phyloP scores from a whole-genome alignment of 352 stramenopile genomes.

The Pythium dissimile region DNA sequence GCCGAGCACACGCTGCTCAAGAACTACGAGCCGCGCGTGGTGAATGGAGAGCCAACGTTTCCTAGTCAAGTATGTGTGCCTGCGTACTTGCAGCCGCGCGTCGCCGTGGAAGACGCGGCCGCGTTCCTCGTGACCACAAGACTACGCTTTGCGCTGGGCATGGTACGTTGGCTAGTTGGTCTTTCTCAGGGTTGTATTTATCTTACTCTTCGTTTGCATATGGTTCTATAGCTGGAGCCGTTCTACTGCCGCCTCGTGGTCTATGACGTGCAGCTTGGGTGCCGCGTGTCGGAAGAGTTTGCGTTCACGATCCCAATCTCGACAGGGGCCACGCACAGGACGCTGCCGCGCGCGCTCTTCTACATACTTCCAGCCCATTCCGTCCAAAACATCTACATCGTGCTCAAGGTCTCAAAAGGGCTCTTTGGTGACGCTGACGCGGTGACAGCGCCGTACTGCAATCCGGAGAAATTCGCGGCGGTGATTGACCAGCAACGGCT shows the following conservation, averaged over 20 bases:
- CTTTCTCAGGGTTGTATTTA: neutral
- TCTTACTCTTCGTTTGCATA: neutral
- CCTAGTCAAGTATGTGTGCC: constrained; percentile 34
- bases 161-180: constrained; percentile 22
- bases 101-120: constrained; percentile 48
- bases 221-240: constrained; percentile 68
- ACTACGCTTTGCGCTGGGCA: constrained; percentile 50
- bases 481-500: constrained; percentile 56
- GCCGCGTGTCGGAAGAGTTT: constrained; percentile 64
- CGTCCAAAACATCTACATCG: constrained; percentile 45
- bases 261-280: constrained; percentile 56
- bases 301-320: constrained; percentile 43
- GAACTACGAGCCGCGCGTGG: constrained; percentile 62
- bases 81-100: constrained; percentile 36
- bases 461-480: constrained; percentile 48
- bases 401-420: constrained; percentile 69
- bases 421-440: constrained; percentile 51
- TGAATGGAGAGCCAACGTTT: constrained; percentile 39
- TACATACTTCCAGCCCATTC: constrained; percentile 54
- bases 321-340: neutral
- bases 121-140: constrained; percentile 39
- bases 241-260: constrained; percentile 54
- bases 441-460: constrained; percentile 54
- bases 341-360: constrained; percentile 34
- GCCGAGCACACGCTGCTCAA: constrained; percentile 45